Percentiles rank a stretch among this genome's conserved stretches.
These are phyloP conservation scores for Herpotrichia juniperi DNA, from an alignment of 2,329 filamentous ascomycete species.

Conservation along the genomic window DNA sequence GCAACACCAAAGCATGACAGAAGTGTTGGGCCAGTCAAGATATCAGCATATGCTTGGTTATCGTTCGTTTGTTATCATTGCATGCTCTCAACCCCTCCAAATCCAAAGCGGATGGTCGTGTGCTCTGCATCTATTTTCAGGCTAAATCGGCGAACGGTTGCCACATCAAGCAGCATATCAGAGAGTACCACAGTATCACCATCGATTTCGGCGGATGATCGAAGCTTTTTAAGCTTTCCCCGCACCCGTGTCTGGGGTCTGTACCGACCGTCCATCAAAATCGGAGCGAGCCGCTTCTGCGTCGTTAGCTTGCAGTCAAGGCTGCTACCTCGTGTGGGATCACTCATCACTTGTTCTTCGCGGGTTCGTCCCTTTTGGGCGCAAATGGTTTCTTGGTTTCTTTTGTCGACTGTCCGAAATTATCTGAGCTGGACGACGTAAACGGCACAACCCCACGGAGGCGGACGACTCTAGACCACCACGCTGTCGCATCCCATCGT, in stretches of 20 bases:
- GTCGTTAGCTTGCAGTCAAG: slow-evolving; percentile 5
- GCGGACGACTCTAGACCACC: neutral
- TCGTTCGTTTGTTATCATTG: too few species aligned
- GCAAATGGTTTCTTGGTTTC: too few species aligned
- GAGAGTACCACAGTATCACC: too few species aligned
- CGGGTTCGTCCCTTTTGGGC: too few species aligned
- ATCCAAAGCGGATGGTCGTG: too few species aligned
- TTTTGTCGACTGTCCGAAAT: too few species aligned
- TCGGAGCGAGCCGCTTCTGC: slow-evolving; percentile 20
- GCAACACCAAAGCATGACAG: neutral
- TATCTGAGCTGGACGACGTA: too few species aligned
- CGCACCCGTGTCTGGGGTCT: slow-evolving; percentile 23
- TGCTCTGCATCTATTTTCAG: neutral
- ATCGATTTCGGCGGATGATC: neutral
- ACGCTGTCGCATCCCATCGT: neutral
- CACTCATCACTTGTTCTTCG: too few species aligned
- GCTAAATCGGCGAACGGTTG: neutral
- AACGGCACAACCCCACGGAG: too few species aligned
- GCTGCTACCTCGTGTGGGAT: neutral
- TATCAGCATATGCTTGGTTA: too few species aligned
- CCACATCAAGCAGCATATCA: neutral
- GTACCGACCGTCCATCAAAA: slow-evolving; percentile 4
- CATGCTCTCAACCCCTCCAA: neutral
- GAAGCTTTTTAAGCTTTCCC: slow-evolving; percentile 38
- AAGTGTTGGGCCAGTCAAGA: too few species aligned